Evolutionary conservation across 1,139 yeast genomes (phyloP).

Genomic region (Debaryomyces fabryi): DNA sequence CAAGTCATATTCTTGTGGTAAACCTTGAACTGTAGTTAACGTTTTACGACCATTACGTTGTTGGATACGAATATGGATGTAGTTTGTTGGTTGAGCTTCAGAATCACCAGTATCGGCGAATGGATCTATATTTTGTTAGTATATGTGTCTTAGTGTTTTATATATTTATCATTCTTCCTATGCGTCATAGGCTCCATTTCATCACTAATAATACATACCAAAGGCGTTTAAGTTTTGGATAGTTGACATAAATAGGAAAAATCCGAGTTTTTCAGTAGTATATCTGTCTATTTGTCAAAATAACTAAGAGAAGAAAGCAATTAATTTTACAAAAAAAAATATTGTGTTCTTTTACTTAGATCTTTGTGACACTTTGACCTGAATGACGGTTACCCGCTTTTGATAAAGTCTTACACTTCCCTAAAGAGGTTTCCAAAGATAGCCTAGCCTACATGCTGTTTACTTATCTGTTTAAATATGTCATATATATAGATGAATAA

Average conservation of each 20-base stretch:
- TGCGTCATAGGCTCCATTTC: background rate
- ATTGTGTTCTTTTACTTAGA: background rate
- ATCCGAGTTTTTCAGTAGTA: slow-evolving; percentile 13
- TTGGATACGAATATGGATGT: slow-evolving; percentile 98
- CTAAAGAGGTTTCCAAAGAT: background rate
- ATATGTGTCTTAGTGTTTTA: background rate
- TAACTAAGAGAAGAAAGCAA: slow-evolving; percentile 7
- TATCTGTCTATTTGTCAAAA: slow-evolving; percentile 7
- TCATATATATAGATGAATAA: no score
- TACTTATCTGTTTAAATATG: no score
- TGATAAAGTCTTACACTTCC: background rate
- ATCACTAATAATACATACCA: slow-evolving; percentile 49
- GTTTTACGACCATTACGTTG: slow-evolving; percentile 99
- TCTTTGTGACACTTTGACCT: slow-evolving; percentile 5
- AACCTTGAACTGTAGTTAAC: slow-evolving; percentile 96
- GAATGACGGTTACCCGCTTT: slow-evolving; percentile 6
- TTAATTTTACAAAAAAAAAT: slow-evolving; percentile 5
- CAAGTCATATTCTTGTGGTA: slow-evolving; percentile 92
- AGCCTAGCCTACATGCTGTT: background rate
- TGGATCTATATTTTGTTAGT: slow-evolving; percentile 60
- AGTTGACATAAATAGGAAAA: slow-evolving; percentile 64
- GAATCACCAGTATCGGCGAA: slow-evolving; percentile 99
- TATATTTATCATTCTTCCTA: background rate
- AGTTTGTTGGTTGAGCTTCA: slow-evolving; percentile 93
- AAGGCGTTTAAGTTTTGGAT: slow-evolving; percentile 97